A percentile compares a stretch with the other conserved stretches of the same genome.
Conservation (phyloP, 345 rosid species). For the Boechera retrofracta region DNA sequence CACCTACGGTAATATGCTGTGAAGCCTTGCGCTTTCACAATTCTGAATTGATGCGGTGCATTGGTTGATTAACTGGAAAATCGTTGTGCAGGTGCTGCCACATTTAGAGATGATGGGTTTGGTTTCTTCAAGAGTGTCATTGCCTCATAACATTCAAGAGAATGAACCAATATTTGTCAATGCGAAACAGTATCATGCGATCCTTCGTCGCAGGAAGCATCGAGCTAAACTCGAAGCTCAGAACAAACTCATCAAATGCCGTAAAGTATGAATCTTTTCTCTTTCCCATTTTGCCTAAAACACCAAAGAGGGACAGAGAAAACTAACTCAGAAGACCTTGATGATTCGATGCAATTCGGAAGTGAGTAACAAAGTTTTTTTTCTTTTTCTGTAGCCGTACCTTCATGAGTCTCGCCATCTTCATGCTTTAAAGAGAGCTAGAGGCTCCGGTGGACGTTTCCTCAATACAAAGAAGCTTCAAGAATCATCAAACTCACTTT, state of each 20-base stretch:
- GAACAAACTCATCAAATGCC: slow-evolving; percentile 66
- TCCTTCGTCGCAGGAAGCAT: slow-evolving; percentile 77
- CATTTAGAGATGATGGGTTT: slow-evolving; percentile 60
- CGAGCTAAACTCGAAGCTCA: slow-evolving; percentile 90
- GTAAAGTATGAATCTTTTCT: slow-evolving; percentile 57
- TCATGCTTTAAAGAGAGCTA: slow-evolving; percentile 80
- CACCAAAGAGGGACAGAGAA: neutral
- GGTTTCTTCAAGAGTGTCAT: slow-evolving; percentile 62
- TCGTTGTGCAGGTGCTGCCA: slow-evolving; percentile 46
- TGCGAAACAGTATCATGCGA: slow-evolving; percentile 84
- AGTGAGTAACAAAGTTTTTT: slow-evolving; percentile 20
- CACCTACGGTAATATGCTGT: slow-evolving; percentile 50
- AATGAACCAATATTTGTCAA: slow-evolving; percentile 77
- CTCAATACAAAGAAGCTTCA: slow-evolving; percentile 64
- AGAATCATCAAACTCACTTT: slow-evolving; percentile 46
- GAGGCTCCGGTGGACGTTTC: slow-evolving; percentile 89
- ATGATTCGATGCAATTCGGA: neutral
- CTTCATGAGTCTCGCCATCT: slow-evolving; percentile 90
- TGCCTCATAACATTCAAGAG: slow-evolving; percentile 61
- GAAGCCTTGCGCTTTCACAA: neutral
- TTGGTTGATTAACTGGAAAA: slow-evolving; percentile 1
- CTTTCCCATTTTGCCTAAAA: neutral
- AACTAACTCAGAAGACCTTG: neutral
- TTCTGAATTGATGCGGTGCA: neutral
- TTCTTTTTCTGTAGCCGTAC: slow-evolving; percentile 61